Conservation (phyloP, 1,284 basidiomycete genomes). For the Microbotryum saponariae region DNA sequence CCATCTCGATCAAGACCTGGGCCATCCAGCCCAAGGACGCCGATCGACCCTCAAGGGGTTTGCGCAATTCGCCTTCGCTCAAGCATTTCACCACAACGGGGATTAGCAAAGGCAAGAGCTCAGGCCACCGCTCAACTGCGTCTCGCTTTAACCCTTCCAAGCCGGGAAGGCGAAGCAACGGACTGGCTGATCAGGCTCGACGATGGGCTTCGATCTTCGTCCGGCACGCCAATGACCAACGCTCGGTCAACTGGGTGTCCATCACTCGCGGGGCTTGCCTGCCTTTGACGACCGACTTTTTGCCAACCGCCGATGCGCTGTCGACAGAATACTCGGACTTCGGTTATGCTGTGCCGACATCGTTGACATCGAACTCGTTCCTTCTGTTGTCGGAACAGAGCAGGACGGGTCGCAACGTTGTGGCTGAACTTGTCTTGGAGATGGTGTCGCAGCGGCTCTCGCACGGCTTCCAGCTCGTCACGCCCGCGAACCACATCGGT, state of each 20-base stretch:
- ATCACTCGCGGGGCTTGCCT: slow-evolving; percentile 54
- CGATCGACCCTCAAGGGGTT: not conserved
- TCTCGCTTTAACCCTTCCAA: slow-evolving; percentile 28
- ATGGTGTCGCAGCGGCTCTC: slow-evolving; percentile 87
- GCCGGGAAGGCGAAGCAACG: slow-evolving; percentile 29
- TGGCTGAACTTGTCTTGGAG: slow-evolving; percentile 65
- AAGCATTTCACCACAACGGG: slow-evolving; percentile 11
- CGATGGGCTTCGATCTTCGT: slow-evolving; percentile 35
- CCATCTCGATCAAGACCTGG: slow-evolving; percentile 23
- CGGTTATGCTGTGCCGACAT: slow-evolving; percentile 45
- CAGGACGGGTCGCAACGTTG: slow-evolving; percentile 41
- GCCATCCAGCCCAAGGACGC: slow-evolving; percentile 1
- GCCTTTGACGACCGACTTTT: slow-evolving; percentile 85
- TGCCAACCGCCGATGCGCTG: slow-evolving; percentile 67
- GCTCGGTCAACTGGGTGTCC: slow-evolving; percentile 73
- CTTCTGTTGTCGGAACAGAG: slow-evolving; percentile 46
- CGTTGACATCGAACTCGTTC: slow-evolving; percentile 49
- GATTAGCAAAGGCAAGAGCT: slow-evolving; percentile 6
- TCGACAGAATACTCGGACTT: slow-evolving; percentile 71
- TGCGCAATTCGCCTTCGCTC: slow-evolving; percentile 23
- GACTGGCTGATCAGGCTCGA: slow-evolving; percentile 29
- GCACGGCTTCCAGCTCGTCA: slow-evolving; percentile 94
- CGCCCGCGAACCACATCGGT: slow-evolving; percentile 28
- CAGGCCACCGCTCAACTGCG: slow-evolving; percentile 7
- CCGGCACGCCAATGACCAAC: slow-evolving; percentile 27